Evolutionary conservation across 1,284 basidiomycete species (phyloP), one percentile per base, ranked within the genome.

Genomic region (Tausonia pullulans): DNA sequence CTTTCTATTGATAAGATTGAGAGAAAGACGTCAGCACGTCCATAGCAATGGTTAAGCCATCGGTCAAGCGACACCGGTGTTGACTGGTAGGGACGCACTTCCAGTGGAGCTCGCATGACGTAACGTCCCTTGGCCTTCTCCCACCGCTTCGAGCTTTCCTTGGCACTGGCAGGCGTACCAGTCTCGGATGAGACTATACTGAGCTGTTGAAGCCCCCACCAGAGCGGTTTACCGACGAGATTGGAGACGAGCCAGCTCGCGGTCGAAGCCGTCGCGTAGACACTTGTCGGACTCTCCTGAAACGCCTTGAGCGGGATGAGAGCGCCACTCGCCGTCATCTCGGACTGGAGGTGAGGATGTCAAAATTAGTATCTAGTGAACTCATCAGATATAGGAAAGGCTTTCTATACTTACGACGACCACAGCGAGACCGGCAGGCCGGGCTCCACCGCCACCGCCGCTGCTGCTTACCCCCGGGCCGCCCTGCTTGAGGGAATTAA

Each of bases 141-240:
- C 86, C 87, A 91, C 73, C 49, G n/a, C 11, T 54, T 27, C 27
- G n/a, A 2, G 55, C 55, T 5, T 41, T 50, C 5, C 40, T 16
- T 11, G 48, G 55, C 16, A 41, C 51, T 53, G 50, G 51, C 27
- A 27, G 27, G 27, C 27, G 27, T 27, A 44, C 14, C 39, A 9
- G 14, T 14, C 40, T 58, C 55, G 11, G 62, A 49, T 7, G 40
- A 27, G 9, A 63, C 62, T 8, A 63, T 52, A n/a, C 52, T 87
- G 48, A 89, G 77, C 69, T 89, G 88, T 61, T 87, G 83, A 48
- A 93, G 80, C 2, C 85, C 85, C 88, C 89, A 93, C 85, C 87
- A 91, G 1, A 93, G 77, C 0, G 90, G 90, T 71, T 83, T 85
- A 13, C 84, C 88, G 4, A 91, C 79, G 10, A 90, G 78, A 62